Conservation (phyloP, 768 basidiomycete species). For the Flagelloscypha sp. region DNA sequence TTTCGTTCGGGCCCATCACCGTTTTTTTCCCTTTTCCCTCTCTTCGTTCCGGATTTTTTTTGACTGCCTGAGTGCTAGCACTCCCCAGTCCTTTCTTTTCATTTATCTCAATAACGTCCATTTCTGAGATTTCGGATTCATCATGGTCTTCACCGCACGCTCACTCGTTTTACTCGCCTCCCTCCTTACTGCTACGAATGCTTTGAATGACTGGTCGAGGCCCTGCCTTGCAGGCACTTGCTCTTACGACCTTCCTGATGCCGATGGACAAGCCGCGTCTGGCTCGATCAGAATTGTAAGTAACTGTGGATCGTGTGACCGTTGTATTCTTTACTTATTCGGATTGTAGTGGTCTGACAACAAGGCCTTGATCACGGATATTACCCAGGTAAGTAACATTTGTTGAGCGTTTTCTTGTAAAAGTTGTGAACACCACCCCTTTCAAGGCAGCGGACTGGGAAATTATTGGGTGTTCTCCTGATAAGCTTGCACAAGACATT, state of each 20-base stretch:
- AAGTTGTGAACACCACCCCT: not conserved
- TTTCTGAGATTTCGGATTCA: too few species aligned
- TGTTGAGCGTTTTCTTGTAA: not conserved
- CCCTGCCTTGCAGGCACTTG: constrained; percentile 32
- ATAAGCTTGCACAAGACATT: constrained; percentile 34
- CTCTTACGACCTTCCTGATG: constrained; percentile 28
- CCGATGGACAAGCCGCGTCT: constrained; percentile 22
- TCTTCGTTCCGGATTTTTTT: too few species aligned
- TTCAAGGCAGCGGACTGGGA: constrained; percentile 40
- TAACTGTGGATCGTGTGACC: not conserved
- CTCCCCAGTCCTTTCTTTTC: too few species aligned
- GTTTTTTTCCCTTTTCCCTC: too few species aligned
- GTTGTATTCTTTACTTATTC: not conserved
- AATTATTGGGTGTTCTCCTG: constrained; percentile 37
- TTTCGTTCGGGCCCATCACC: too few species aligned
- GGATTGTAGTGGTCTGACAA: constrained; percentile 28
- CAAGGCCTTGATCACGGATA: constrained; percentile 29
- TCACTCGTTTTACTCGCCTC: constrained; percentile 9
- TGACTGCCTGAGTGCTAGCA: too few species aligned
- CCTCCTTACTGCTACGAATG: constrained; percentile 15
- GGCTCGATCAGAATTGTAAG: constrained; percentile 34
- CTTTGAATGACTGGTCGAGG: constrained; percentile 35
- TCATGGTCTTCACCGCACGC: too few species aligned
- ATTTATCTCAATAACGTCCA: too few species aligned
- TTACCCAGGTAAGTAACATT: constrained; percentile 19